Base-by-base conservation (phyloP, 2,329 filamentous ascomycete genomes). In the Ceratocystis diversiconidia region DNA sequence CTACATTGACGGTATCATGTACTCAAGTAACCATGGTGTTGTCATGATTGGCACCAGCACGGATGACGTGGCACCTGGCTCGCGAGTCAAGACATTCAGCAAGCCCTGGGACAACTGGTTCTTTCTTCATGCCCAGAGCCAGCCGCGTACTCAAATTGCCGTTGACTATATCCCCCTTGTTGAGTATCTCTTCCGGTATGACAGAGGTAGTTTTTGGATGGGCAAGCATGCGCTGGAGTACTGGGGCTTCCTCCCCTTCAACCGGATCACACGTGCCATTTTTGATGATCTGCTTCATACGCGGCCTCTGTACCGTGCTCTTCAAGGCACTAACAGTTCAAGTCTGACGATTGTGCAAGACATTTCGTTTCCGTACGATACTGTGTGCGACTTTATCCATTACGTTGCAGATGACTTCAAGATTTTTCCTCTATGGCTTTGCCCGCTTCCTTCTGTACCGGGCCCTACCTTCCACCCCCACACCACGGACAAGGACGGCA, bases 111-210 rank as follows among this genome's bases (percentile, higher is more conserved):
- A 91, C 69, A 83, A 85, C 0, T 91, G 87, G 88, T 89, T 89
- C 71, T 90, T 89, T 67, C 75, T 90, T 2, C 86, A 88, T 69
- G 86, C 82, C 1, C 74, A 82, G 69, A 73, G 78, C n/a, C 71
- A 73, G 46, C 70, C 72, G 68, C 73, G 72, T 66, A 62, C 60
- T 36, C 67, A 70, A 10, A 72, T 67, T 4, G 70, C 68, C 1
- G 73, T 77, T 5, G 82, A 87, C 66, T 81, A 81, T 66, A 79
- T 88, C 1, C 85, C 85, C 0, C 70, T 88, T 0, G 74, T 75
- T 1, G 85, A 88, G 71, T 89, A 89, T 73, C 80, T 88, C 67
- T 89, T 89, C 74, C 81, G 86, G 17, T 88, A 87, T 74, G 85
- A 89, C 72, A 80, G 85, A 44, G 86, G 85, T 60, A 84, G 81